Base-by-base conservation (phyloP, 2,329 filamentous ascomycete species). In the Aspergillus sp. region DNA sequence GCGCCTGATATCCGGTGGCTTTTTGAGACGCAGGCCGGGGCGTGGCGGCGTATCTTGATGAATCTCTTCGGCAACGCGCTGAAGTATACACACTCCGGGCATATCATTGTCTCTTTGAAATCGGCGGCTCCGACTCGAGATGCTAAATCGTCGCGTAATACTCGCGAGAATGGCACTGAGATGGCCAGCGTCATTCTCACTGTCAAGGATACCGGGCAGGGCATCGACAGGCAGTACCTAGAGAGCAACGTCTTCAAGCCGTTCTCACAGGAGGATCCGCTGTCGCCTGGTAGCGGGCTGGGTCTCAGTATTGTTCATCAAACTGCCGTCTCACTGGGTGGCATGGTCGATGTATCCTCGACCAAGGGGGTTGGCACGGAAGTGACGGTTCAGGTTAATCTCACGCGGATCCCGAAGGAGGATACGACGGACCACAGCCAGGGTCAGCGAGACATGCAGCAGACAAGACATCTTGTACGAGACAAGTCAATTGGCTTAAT, bases 51-150 rank as follows among this genome's bases (percentile, higher is more conserved):
- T 3, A 73, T 82, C 13, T 71, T 80, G 41, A 80, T 80, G 76
- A 80, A 81, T 49, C 57, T 81, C 1, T 75, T 81, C 7, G 76
- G 76, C 2, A 82, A 82, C 64, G 71, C 78, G 0, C 65, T 82
- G 9, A 82, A 81, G 59, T 80, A 81, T 58, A 81, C 77, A 0
- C 58, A 64, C 1, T 58, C 68, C 15, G 78, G 80, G 0, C 76
- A 71, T 42, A 76, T 82, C 32, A 65, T 68, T 3, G 64, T 80
- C 1, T 67, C 60, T 3, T 43, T 78, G n/a, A 66, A 67, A 18
- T 66, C 68, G 17, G 47, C 53, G 8, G 6, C 52, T 4, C 36
- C 47, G 3, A 3, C 24, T 4, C 3, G n/a, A 8, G 42, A 6
- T 5, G 1, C 22, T 4, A 24, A 38, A 4, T 15, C 4, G 15